Evolutionary conservation across 225 moss, liverwort and hornwort species (phyloP), one percentile per base, ranked within the genome.

Genomic region (Lunularia cruciata): DNA sequence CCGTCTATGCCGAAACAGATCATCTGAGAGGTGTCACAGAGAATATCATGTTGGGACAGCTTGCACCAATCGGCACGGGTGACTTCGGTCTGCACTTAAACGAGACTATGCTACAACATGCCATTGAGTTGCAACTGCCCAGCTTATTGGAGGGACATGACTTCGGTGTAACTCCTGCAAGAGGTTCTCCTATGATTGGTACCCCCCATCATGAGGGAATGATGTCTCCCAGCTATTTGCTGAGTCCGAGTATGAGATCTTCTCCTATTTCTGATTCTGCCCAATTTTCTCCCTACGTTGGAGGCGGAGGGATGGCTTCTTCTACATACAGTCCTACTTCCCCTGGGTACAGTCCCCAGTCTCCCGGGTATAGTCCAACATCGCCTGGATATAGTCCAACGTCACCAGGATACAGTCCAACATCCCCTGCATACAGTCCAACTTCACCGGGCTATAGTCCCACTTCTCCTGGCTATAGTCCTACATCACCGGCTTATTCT

Each of bases 21-120:
- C 98, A 98, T 47, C 65, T 98, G 80, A 91, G 89, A 77, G 98
- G 93, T 48, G 98, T 98, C 35, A 98, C 98, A 19, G 98, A 98
- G 57, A 98, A 98, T 39, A 93, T 98, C 65, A 98, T 98, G 98
- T 83, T 98, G 45, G 98, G 98, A 43, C 98, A 98, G 60, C 73
- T 98, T 36, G 98, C 98, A 8, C 98, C 98, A 4, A 98, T 98
- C 68, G 98, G 98, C 63, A 98, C 98, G 3, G 98, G 98, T 42
- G 93, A 98, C 59, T 93, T 93, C 73, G 93, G 89, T 36, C 80
- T 98, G 2, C 90, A 89, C 76, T 68, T 98, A 57, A 98, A 98
- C 18, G 93, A 98, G 84, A 80, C 86, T 13, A 98, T 98, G 98
- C 81, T 98, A 39, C 98, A 98, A 70, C 98, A 98, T 64, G 98